Evolutionary conservation across 805 yeast genomes (phyloP), one percentile per base, ranked within the genome.

Genomic region (Kockiozyma suomiensis): DNA sequence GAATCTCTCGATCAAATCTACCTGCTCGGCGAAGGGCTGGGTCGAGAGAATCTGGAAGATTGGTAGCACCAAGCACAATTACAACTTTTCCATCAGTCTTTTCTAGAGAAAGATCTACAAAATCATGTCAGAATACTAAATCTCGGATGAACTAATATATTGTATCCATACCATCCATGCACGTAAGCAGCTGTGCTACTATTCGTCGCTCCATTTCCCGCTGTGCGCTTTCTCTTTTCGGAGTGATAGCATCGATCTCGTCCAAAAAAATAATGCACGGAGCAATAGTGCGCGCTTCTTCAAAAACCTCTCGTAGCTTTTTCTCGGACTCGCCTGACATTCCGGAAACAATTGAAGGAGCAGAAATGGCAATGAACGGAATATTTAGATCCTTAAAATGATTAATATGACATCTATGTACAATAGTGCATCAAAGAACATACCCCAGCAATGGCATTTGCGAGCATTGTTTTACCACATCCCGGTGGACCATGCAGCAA

Each of bases 241-340:
- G 99, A 0, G 99, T 94, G 54, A 94, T 92, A 12, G 99, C 97
- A 75, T 94, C 99, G 67, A 94, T 94, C 73, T 94, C 99, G 76
- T 94, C 99, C 70, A 94, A 86, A 70, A 94, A 94, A 52, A 94
- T 82, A 30, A 94, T 76, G 74, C 97, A 92, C 7, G 99, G 99
- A 0, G 99, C 99, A 56, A 90, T 71, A 2, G 81, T 69, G 69
- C 86, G 87, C 2, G 99, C 99, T 71, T 94, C 98, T 40, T 91
- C 97, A 21, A 56, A 56, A 67, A 94, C 94, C 60, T 94, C 98
- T 63, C 99, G 80, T 23, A 94, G 79, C 70, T 93, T 92, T 78
- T 94, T 94, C 73, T 94, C 99, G 64, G 93, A 85, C 73, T 94
- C 99, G 45, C 99, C 99, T n/a, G 97, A 90, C 98, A 94, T 94